A percentile compares a stretch with the other conserved stretches of the same genome.
Evolutionary conservation across 2,329 filamentous ascomycete species (phyloP).

Genomic region (Neofusicoccum umdonicola): DNA sequence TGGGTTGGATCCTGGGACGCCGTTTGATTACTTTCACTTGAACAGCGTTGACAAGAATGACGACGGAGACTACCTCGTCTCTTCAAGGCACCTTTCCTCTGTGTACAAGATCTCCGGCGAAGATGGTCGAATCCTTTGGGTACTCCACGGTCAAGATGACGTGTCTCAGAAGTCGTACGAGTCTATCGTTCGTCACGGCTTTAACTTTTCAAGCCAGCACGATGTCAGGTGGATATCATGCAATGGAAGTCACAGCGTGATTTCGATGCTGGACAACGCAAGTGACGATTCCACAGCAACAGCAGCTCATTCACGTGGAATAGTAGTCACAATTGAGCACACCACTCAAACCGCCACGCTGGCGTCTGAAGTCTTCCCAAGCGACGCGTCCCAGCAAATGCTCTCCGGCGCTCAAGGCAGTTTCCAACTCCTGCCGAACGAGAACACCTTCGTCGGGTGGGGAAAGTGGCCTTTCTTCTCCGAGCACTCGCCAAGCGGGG

Average conservation of each 20-base stretch:
- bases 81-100: slow-evolving; percentile 27
- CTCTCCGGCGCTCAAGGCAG: slow-evolving; percentile 42
- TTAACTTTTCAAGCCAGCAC: slow-evolving; percentile 18
- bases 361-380: slow-evolving; percentile 43
- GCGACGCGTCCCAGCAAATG: slow-evolving; percentile 42
- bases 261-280: slow-evolving; percentile 56
- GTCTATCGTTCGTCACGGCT: slow-evolving; percentile 27
- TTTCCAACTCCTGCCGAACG: slow-evolving; percentile 41
- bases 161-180: slow-evolving; percentile 49
- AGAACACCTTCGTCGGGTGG: slow-evolving; percentile 51
- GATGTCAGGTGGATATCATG: slow-evolving; percentile 30
- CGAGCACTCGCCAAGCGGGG: slow-evolving; percentile 38
- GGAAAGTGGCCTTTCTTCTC: slow-evolving; percentile 50
- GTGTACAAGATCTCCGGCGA: slow-evolving; percentile 28
- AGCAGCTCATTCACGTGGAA: slow-evolving; percentile 27
- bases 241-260: slow-evolving; percentile 46
- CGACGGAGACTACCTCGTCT: slow-evolving; percentile 27
- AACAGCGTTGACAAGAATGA: slow-evolving; percentile 41
- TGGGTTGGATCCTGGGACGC: slow-evolving; percentile 42
- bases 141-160: slow-evolving; percentile 30
- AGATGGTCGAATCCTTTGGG: slow-evolving; percentile 29
- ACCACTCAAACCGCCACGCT: slow-evolving; percentile 37
- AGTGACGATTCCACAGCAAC: slow-evolving; percentile 25
- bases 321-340: slow-evolving; percentile 41
- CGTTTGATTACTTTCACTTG: slow-evolving; percentile 41